Conservation (phyloP, 768 basidiomycete species). For the Tricholoma terreum region DNA sequence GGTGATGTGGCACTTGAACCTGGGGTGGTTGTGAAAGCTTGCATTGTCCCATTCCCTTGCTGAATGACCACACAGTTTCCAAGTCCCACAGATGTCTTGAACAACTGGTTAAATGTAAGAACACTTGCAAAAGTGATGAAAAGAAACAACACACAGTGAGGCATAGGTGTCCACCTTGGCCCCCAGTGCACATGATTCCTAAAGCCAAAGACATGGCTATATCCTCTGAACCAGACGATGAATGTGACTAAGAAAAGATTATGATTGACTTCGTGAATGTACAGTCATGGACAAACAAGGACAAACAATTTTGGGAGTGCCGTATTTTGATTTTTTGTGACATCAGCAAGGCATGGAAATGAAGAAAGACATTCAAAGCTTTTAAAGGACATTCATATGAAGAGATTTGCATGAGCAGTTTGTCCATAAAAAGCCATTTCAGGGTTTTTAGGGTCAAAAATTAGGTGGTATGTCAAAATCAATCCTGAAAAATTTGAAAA, state of each 20-base stretch:
- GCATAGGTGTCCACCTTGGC: conserved; percentile 41
- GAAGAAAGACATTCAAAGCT: too few relatives aligned
- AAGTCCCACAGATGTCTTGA: conserved; percentile 48
- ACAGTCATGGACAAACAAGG: too few relatives aligned
- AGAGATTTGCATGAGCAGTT: too few relatives aligned
- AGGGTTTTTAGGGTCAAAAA: too few relatives aligned
- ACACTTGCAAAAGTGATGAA: background rate
- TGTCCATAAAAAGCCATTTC: too few relatives aligned
- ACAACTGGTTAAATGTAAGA: conserved; percentile 27
- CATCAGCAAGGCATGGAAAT: too few relatives aligned
- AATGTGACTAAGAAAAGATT: conserved; percentile 33
- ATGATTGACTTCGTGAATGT: background rate
- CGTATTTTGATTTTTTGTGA: too few relatives aligned
- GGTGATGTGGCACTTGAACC: conserved; percentile 9
- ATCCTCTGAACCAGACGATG: conserved; percentile 33
- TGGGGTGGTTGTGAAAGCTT: too few relatives aligned
- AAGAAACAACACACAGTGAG: conserved; percentile 36
- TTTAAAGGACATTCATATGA: too few relatives aligned
- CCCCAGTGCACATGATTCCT: conserved; percentile 50
- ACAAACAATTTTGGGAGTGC: too few relatives aligned
- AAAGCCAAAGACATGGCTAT: conserved; percentile 45
- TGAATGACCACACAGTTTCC: conserved; percentile 55
- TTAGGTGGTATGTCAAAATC: too few relatives aligned
- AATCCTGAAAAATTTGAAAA: too few relatives aligned
- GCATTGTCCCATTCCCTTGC: conserved; percentile 24